Base-by-base conservation (phyloP, 2,329 filamentous ascomycete genomes). In the Fusarium nodosum region DNA sequence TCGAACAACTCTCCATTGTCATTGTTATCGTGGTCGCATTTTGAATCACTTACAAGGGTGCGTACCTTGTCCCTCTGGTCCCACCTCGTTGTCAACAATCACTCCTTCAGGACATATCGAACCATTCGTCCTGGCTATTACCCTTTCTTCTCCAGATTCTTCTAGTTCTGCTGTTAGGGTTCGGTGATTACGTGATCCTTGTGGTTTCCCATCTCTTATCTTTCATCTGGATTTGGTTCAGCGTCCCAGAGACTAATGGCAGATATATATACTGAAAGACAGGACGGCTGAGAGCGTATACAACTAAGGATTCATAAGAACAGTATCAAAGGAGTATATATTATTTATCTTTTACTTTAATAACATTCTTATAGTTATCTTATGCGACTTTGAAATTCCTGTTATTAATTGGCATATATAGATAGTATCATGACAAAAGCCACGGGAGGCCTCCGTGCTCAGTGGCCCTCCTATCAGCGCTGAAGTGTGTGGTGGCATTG, bases 161-260 rank as follows among this genome's bases (percentile, higher is more conserved):
- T n/a, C 73, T 73, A 3, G 73, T 66, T 11, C 50, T 76, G 5
- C 18, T 72, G 2, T 68, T 77, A 9, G 74, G 70, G 5, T 69
- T 73, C 18, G 85, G 85, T 3, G 84, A 86, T 0, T 90, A 88
- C 74, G 79, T 90, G 65, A 88, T 89, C 64, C 90, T 89, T 73
- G 82, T 85, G 6, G 83, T 77, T 30, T 89, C 89, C 45, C 87
- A 85, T 79, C 85, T 87, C 77, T 78, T 87, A 28, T 84, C 88
- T n/a, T 74, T 77, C 31, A 41, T 74, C 8, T 89, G 85, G 82
- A 83, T 84, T 0, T 86, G 77, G 53, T 68, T 82, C 56, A 86
- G 85, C 62, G 83, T 88, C 0, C 87, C 86, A 0, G 88, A 90
- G 73, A 89, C 87, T 1, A 86, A 83, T 62, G n/a, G 22, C 36